Percentiles rank a stretch among this genome's conserved stretches.
Evolutionary conservation across 1,139 yeast species (phyloP).

Genomic region (Taphrina betulina): DNA sequence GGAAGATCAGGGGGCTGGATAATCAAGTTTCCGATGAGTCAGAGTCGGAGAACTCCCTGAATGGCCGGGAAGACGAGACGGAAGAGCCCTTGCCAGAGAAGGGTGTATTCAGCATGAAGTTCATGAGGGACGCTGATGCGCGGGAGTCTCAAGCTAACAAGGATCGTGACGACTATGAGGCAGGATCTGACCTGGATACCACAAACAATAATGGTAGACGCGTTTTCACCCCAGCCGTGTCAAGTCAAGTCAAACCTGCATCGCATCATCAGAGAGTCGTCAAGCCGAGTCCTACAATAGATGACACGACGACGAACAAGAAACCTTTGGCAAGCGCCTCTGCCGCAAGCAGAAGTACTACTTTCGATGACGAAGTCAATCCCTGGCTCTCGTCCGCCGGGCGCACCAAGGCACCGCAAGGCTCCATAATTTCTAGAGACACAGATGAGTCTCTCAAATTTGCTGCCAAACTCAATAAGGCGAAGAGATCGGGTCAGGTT

Average conservation of each 20-base stretch:
- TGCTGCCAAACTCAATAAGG: conserved; percentile 44
- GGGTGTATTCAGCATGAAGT: conserved; percentile 34
- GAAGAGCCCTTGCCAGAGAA: conserved; percentile 25
- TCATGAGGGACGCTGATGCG: conserved; percentile 34
- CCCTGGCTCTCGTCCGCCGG: conserved; percentile 15
- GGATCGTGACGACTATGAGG: not conserved
- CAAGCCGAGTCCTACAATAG: too few species aligned
- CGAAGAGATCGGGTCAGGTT: conserved; percentile 1
- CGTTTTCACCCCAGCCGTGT: conserved; percentile 66
- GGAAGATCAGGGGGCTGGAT: conserved; percentile 67
- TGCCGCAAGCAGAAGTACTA: too few species aligned
- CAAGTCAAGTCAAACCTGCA: conserved; percentile 38
- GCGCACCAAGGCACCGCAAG: conserved; percentile 46
- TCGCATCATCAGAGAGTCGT: not conserved
- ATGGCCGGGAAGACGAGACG: too few species aligned
- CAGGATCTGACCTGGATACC: not conserved
- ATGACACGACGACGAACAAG: not conserved
- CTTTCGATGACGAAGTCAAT: conserved; percentile 1
- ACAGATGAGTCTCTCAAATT: conserved; percentile 42
- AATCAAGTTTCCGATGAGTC: conserved; percentile 50
- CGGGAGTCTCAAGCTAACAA: not conserved
- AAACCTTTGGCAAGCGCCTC: not conserved
- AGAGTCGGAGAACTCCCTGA: conserved; percentile 31
- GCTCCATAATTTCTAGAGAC: conserved; percentile 31
- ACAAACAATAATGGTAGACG: conserved; percentile 60